These are phyloP conservation scores for Limonium bicolor DNA, from an alignment of 148 eudicot genomes.

Conservation along the genomic window DNA sequence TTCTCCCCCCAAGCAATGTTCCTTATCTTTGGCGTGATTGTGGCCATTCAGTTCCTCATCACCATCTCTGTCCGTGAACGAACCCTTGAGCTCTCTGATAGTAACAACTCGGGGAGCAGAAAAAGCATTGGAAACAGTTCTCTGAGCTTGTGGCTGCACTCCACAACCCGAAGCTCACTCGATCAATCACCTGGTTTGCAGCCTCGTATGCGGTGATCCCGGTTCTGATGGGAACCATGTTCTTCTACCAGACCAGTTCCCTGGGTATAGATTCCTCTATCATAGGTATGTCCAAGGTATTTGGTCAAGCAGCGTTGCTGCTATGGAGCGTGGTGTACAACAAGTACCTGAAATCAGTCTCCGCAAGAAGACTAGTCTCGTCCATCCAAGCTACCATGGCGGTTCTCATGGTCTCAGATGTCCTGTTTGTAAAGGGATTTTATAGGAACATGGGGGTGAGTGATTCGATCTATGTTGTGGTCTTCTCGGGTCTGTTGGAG, in stretches of 20 bases:
- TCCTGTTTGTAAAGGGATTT: constrained; percentile 54
- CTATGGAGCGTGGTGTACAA: constrained; percentile 67
- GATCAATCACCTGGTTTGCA: constrained; percentile 65
- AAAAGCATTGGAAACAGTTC: constrained; percentile 42
- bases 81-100: constrained; percentile 55
- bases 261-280: constrained; percentile 58
- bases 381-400: constrained; percentile 60
- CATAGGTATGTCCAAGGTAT: constrained; percentile 78
- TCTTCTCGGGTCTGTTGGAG: constrained; percentile 65
- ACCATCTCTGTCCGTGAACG: constrained; percentile 39
- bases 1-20: constrained; percentile 45
- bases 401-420: constrained; percentile 66
- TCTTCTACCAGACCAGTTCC: constrained; percentile 72
- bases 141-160: constrained; percentile 43
- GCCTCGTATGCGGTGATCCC: constrained; percentile 77
- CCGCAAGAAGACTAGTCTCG: constrained; percentile 55
- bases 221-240: constrained; percentile 71
- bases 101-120: constrained; percentile 26
- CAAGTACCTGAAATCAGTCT: constrained; percentile 31
- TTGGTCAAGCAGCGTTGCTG: constrained; percentile 80
- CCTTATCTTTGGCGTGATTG: constrained; percentile 32
- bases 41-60: constrained; percentile 36
- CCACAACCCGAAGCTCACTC: constrained; percentile 46
- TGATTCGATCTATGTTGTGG: constrained; percentile 50
- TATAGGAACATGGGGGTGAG: constrained; percentile 53